These are phyloP conservation scores for Thalassiosira hispida DNA, from an alignment of 352 stramenopile genomes.

Conservation along the genomic window DNA sequence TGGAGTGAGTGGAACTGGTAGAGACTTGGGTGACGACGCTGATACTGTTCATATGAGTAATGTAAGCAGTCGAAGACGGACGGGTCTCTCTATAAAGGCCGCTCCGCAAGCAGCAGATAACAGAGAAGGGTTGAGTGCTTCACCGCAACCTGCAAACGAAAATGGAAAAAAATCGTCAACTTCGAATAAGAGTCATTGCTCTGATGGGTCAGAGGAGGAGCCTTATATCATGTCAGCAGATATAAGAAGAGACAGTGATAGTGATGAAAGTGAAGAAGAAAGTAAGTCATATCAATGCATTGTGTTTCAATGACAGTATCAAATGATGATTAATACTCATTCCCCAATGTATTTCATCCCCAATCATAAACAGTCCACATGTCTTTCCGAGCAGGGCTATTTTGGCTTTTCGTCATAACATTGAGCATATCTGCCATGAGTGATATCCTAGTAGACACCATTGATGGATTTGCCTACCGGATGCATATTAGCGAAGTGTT, in stretches of 20 bases:
- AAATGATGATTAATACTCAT: not conserved
- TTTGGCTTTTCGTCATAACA: conserved; percentile 85
- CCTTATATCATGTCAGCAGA: conserved; percentile 24
- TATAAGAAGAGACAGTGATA: conserved; percentile 3
- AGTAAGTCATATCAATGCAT: conserved; percentile 20
- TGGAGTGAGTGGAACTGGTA: conserved; percentile 3
- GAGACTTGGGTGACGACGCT: conserved; percentile 19
- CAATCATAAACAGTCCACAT: conserved; percentile 51
- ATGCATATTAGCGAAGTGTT: conserved; percentile 85
- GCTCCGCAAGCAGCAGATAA: not conserved
- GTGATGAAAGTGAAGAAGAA: conserved; percentile 27
- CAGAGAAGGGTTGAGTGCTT: not conserved
- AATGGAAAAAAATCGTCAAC: conserved; percentile 4
- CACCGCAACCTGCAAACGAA: not conserved
- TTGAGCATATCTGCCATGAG: conserved; percentile 81
- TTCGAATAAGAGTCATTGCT: conserved; percentile 59
- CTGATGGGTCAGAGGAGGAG: conserved; percentile 45
- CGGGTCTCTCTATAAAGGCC: conserved; percentile 4
- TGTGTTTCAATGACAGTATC: not conserved
- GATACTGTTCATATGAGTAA: conserved; percentile 29
- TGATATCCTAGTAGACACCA: conserved; percentile 85
- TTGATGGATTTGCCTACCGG: conserved; percentile 80
- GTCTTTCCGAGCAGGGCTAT: conserved; percentile 72
- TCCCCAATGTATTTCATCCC: not conserved
- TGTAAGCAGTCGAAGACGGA: conserved; percentile 22